Percentiles rank a stretch among this genome's conserved stretches.
Evolutionary conservation across 164 flowering plant species (phyloP).

Genomic region (Buxus sempervirens): DNA sequence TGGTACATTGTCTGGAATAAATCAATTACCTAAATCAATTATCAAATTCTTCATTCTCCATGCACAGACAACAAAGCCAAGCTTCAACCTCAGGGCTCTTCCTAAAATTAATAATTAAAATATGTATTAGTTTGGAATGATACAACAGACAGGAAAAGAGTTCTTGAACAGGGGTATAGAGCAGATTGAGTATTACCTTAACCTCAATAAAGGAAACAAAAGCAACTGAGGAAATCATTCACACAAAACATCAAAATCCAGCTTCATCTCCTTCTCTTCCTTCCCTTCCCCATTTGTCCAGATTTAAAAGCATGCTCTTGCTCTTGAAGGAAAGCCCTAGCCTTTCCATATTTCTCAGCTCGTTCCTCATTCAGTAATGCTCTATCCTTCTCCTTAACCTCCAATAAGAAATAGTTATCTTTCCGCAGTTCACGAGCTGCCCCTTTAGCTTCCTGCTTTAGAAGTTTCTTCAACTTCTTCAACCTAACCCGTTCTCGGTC

Average conservation of each 20-base stretch:
- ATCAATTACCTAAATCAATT: too few species aligned
- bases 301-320: slow-evolving; percentile 95
- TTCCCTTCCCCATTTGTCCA: slow-evolving; percentile 82
- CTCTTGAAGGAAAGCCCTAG: slow-evolving; percentile 78
- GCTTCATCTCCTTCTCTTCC: slow-evolving; percentile 60
- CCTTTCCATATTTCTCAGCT: slow-evolving; percentile 66
- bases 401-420: slow-evolving; percentile 70
- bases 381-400: slow-evolving; percentile 55
- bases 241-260: not conserved
- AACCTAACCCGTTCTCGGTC: slow-evolving; percentile 75
- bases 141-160: not conserved
- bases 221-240: not conserved
- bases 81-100: too few species aligned
- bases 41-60: too few species aligned
- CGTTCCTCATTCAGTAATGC: slow-evolving; percentile 52
- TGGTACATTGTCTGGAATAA: too few species aligned
- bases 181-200: not conserved
- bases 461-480: slow-evolving; percentile 61
- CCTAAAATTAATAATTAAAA: too few species aligned
- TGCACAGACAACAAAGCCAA: too few species aligned
- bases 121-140: too few species aligned
- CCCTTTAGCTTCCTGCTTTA: slow-evolving; percentile 70
- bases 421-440: slow-evolving; percentile 86
- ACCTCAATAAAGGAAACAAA: not conserved
- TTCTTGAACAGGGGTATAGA: not conserved